Evolutionary conservation across 169 alveolate genomes (phyloP), one percentile per base, ranked within the genome.

Genomic region (Eimeria brunetti): DNA sequence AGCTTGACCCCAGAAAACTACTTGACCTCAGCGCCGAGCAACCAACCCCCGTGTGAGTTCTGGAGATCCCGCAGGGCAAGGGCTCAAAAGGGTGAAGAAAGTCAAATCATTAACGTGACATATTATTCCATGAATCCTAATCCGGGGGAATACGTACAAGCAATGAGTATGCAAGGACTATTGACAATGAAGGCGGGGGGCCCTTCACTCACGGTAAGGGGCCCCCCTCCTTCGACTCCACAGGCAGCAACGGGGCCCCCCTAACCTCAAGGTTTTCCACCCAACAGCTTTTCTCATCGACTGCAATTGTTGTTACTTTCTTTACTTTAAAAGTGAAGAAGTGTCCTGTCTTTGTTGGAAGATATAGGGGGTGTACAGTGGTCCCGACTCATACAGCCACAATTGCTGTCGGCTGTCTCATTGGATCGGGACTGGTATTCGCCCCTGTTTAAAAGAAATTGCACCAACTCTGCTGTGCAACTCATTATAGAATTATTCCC

Each of bases 341-440:
- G 7, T 78, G 0, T 44, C 27, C 41, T 22, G 22, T 24, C 41
- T 46, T 36, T 7, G 24, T 27, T 6, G 41, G 24, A 30, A 46
- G 58, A 24, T 5, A 41, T 44, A 11, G 24, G 62, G 41, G 88
- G 41, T 75, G 88, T 44, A n/a, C 44, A 0, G 64, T 44, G 41
- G 4, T 24, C 64, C 41, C 27, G 46, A 2, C 51, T 5, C 44
- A 16, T 49, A 27, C 41, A 0, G 44, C 5, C 18, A 46, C 38
- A 8, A 14, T 27, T 46, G 88, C 41, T 49, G 38, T 3, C 64
- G 64, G 88, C 44, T 46, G 88, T 78, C 88, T 78, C 88, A 78
- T 11, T 78, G 88, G 88, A 78, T 78, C 88, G 88, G 88, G 88
- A 24, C 44, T 27, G 20, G 46, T n/a, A 49, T 41, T 78, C 41